Evolutionary conservation across 495 filamentous ascomycete genomes (phyloP), one percentile per base, ranked within the genome.

Genomic region (Immersiella caudata): DNA sequence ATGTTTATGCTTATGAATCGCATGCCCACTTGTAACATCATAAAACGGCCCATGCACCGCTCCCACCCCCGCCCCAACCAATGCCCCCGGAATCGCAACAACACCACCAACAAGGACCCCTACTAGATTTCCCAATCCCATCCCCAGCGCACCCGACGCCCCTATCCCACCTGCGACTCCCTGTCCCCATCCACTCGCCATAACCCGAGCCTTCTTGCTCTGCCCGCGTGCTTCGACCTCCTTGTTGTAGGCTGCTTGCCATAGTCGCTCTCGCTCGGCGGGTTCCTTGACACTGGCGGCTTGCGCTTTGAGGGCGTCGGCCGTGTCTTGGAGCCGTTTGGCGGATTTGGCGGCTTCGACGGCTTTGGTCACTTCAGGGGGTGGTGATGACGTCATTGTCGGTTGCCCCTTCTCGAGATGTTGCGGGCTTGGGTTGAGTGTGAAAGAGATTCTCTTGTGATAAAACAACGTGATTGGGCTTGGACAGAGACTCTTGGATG

Each of bases 171-270:
- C 24, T 26, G 27, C 62, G 5, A 27, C 51, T 0, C 62, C 62
- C 50, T 64, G 62, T 1, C 62, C 62, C 62, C 62, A 64, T 11
- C 62, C 62, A n/a, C 62, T 64, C 3, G 62, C 62, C 62, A 64
- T 64, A 12, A 26, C 7, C 25, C 62, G 62, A 12, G 62, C 62
- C 51, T 64, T 64, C 51, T 64, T 64, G 62, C 62, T 64, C 27
- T 56, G 29, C 50, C 62, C 62, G 27, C 20, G 18, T 0, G 62
- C 62, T 16, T 64, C 62, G 7, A 64, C 49, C 33, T 64, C 62
- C 50, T 64, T 57, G 51, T 56, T 35, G 51, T 64, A 64, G 2
- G 62, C 62, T 3, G 62, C 62, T 26, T 64, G 50, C 51, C 49
- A 55, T 14, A 64, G 50, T 27, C 62, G 12, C 51, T 64, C 62